phyloP scores from a whole-genome alignment of 2,329 filamentous ascomycete genomes.

The Zelopaecilomyces penicillatus region DNA sequence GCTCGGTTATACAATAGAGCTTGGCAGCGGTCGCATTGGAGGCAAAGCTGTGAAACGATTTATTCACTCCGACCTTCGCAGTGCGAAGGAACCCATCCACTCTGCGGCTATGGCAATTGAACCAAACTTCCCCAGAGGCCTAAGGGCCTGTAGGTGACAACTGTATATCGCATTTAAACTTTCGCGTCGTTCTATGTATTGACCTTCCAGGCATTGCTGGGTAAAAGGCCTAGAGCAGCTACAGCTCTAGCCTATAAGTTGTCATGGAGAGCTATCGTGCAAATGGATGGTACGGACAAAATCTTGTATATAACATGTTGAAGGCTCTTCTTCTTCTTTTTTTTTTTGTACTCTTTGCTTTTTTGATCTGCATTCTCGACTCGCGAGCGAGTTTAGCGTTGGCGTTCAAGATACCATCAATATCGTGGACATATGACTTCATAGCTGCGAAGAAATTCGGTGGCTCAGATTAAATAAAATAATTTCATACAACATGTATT shows the following conservation, averaged over 20 bases:
- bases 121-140: background rate
- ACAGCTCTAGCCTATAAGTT: conserved; percentile 12
- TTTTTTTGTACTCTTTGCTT: conserved; percentile 14
- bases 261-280: conserved; percentile 4
- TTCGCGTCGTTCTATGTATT: conserved; percentile 1
- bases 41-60: conserved; percentile 14
- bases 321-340: conserved; percentile 10
- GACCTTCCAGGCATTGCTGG: background rate
- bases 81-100: background rate
- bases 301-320: conserved; percentile 20
- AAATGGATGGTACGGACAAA: conserved; percentile 11
- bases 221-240: background rate
- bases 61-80: background rate
- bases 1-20: conserved; percentile 36
- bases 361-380: conserved; percentile 18
- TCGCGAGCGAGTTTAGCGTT: conserved; percentile 20
- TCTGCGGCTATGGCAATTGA: background rate
- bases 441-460: too few species aligned
- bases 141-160: background rate
- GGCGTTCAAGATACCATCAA: conserved; percentile 19
- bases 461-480: too few species aligned
- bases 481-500: too few species aligned
- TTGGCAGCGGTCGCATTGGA: conserved; percentile 23
- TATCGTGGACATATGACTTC: background rate
- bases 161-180: too few species aligned